phyloP scores from a whole-genome alignment of 2,329 filamentous ascomycete genomes.

The Monilinia laxa region DNA sequence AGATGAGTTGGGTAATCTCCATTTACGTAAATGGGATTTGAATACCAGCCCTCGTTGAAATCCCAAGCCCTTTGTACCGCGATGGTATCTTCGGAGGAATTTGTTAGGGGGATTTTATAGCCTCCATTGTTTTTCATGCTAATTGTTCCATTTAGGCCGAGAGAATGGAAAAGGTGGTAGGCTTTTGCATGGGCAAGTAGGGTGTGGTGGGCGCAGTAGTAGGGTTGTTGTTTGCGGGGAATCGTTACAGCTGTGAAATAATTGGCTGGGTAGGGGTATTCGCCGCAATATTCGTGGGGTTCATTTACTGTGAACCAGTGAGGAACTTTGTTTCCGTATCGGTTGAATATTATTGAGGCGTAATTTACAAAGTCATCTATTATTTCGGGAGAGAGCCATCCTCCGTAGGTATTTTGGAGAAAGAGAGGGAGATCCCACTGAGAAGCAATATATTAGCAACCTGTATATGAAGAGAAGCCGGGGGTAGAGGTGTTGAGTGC shows the following conservation, averaged over 20 bases:
- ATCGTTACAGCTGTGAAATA: slow-evolving; percentile 43
- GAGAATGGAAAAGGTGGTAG: slow-evolving; percentile 53
- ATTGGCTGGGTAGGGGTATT: slow-evolving; percentile 33
- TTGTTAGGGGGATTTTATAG: slow-evolving; percentile 50
- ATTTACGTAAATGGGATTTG: slow-evolving; percentile 54
- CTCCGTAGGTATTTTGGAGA: slow-evolving; percentile 45
- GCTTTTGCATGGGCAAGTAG: slow-evolving; percentile 50
- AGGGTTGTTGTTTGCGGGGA: slow-evolving; percentile 43
- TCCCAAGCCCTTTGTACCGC: slow-evolving; percentile 38
- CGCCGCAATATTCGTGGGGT: slow-evolving; percentile 43
- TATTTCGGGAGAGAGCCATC: slow-evolving; percentile 48
- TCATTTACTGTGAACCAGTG: slow-evolving; percentile 56
- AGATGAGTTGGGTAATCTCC: slow-evolving; percentile 51
- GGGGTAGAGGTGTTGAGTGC: background rate
- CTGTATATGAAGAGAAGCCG: background rate
- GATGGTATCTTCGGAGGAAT: slow-evolving; percentile 38
- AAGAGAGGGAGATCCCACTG: slow-evolving; percentile 37
- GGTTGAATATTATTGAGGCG: slow-evolving; percentile 50
- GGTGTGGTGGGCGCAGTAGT: slow-evolving; percentile 45
- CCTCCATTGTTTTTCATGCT: slow-evolving; percentile 45
- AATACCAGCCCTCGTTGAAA: slow-evolving; percentile 49
- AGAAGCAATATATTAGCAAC: background rate
- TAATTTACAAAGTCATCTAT: slow-evolving; percentile 53
- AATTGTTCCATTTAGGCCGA: slow-evolving; percentile 51
- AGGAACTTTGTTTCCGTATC: slow-evolving; percentile 52